These are phyloP conservation scores for Corylus avellana DNA, from an alignment of 306 rosid species.

Conservation along the genomic window DNA sequence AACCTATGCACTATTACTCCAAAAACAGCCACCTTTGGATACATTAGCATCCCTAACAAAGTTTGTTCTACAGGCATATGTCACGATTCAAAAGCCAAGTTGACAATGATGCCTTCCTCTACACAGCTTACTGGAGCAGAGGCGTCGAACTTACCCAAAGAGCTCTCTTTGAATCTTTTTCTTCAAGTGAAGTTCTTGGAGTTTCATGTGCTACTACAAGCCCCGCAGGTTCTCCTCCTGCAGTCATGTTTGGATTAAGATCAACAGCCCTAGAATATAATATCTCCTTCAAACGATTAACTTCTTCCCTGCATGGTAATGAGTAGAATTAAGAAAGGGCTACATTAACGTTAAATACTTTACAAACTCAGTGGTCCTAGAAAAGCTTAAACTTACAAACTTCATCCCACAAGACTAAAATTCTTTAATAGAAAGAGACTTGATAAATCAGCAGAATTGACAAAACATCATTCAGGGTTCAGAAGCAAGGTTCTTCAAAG, in stretches of 20 bases:
- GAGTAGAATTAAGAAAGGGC: slow-evolving; percentile 3
- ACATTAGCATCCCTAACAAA: background rate
- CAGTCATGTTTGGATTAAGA: slow-evolving; percentile 24
- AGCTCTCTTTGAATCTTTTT: slow-evolving; percentile 42
- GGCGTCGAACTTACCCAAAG: slow-evolving; percentile 56
- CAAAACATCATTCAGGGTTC: background rate
- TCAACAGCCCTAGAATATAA: slow-evolving; percentile 68
- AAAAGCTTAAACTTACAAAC: background rate
- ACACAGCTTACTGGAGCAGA: slow-evolving; percentile 52
- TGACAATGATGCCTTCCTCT: slow-evolving; percentile 6
- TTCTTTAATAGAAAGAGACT: slow-evolving; percentile 3
- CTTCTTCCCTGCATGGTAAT: slow-evolving; percentile 65
- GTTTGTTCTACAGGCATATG: slow-evolving; percentile 10
- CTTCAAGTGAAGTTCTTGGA: slow-evolving; percentile 37
- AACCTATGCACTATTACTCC: background rate
- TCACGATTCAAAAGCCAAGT: slow-evolving; percentile 23
- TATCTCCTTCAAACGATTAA: slow-evolving; percentile 56
- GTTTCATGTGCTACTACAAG: slow-evolving; percentile 30
- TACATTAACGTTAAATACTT: background rate
- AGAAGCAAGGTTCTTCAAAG: background rate
- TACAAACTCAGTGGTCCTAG: background rate
- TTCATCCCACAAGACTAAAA: background rate
- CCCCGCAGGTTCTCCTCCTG: slow-evolving; percentile 39
- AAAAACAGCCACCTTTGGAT: background rate
- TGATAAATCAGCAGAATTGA: background rate